Base-by-base conservation (phyloP, 2,329 filamentous ascomycete genomes). In the Aspergillus piperis region DNA sequence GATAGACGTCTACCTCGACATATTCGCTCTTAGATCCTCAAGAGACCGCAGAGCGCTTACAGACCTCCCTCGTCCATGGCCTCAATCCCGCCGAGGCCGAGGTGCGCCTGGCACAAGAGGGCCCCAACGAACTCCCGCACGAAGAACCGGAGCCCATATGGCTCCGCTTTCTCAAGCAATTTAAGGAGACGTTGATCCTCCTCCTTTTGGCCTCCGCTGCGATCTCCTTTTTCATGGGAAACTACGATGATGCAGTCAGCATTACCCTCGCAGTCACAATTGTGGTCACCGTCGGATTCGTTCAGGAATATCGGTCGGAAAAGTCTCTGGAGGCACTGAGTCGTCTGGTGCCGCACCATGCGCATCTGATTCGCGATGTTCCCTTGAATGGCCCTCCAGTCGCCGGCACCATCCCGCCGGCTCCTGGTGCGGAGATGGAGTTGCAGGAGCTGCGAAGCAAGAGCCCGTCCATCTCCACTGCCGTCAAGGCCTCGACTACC, bases 261-360 rank as follows among this genome's bases (percentile, higher is more conserved):
- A 99, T 99, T 71, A 90, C 94, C 0, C 88, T 96, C 32, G 95
- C 95, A 2, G 95, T 99, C 21, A 96, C 93, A 25, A 99, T 99
- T 68, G 95, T 99, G 5, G 93, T 99, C 23, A 90, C 90, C 0
- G 95, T 99, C 44, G 95, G 94, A 2, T 99, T 99, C 69, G 87
- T 98, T 55, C 95, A 99, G 74, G 95, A 99, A 78, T 99, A 99
- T 75, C 85, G 95, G 61, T 98, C 95, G 7, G 95, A 99, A 75
- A 96, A 99, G 77, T 98, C 94, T 2, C 87, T 99, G 66, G 95
- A 99, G 77, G 95, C 95, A 19, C 81, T 99, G 67, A 97, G 90
- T 72, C 91, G 95, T 69, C 81, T 99, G 25, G 94, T 99, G 0
- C 96, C 95, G 27, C 96, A 98, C 74, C 92, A 93, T 74, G 95